Percentiles rank a stretch among this genome's conserved stretches.
phyloP scores from a whole-genome alignment of 768 basidiomycete species.

The Pleurotus eryngii region DNA sequence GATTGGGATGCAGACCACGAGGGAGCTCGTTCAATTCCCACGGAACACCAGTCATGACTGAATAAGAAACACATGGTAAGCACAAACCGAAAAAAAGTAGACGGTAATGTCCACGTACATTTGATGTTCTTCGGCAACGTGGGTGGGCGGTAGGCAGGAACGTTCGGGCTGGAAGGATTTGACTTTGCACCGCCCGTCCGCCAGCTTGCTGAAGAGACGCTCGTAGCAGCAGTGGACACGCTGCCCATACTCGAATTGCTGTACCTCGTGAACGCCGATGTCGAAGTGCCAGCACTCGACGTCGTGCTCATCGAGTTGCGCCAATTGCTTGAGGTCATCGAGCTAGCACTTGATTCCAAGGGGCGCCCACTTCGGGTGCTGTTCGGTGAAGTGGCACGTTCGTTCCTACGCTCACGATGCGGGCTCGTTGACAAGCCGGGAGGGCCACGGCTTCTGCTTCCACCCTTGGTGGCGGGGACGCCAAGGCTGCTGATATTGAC shows the following conservation, averaged over 20 bases:
- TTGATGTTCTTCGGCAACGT: constrained; percentile 72
- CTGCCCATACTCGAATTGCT: constrained; percentile 74
- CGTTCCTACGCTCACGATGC: constrained; percentile 27
- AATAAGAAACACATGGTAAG: constrained; percentile 11
- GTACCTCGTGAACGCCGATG: constrained; percentile 74
- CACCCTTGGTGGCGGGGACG: constrained; percentile 8
- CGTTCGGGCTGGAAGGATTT: constrained; percentile 19
- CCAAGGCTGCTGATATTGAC: constrained; percentile 9
- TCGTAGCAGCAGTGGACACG: constrained; percentile 78
- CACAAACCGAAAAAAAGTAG: constrained; percentile 4
- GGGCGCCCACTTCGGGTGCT: constrained; percentile 52
- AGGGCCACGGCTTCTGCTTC: constrained; percentile 18
- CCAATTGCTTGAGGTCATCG: constrained; percentile 70
- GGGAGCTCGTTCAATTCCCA: constrained; percentile 72
- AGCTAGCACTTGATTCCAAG: constrained; percentile 56
- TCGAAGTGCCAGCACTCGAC: constrained; percentile 65
- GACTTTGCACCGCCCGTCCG: constrained; percentile 45
- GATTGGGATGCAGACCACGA: constrained; percentile 58
- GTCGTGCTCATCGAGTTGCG: constrained; percentile 72
- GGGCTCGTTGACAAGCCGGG: constrained; percentile 22
- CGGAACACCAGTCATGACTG: constrained; percentile 77
- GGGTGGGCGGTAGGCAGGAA: constrained; percentile 12
- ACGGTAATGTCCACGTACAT: constrained; percentile 46
- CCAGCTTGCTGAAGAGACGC: constrained; percentile 74
- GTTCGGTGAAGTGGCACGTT: constrained; percentile 57